Conservation (phyloP, 306 rosid genomes). For the Cucurbita ficifolia region DNA sequence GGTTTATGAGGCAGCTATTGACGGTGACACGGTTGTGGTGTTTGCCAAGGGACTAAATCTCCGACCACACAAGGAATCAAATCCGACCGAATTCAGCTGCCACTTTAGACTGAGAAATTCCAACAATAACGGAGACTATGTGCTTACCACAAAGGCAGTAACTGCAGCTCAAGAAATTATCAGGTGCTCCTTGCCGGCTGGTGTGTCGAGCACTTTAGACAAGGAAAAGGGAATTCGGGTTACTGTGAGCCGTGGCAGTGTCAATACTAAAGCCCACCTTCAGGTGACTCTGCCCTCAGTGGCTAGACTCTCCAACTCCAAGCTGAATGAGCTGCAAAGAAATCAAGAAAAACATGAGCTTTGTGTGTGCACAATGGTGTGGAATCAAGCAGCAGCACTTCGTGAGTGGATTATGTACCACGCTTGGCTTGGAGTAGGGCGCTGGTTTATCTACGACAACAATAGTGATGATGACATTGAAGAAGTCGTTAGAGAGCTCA, state of each 20-base stretch:
- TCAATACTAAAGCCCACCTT: conserved; percentile 16
- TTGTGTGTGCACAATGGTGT: conserved; percentile 84
- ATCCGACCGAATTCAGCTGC: conserved; percentile 54
- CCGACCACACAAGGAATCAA: conserved; percentile 59
- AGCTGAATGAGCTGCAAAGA: background rate
- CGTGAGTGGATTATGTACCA: conserved; percentile 91
- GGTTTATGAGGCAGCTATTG: conserved; percentile 68
- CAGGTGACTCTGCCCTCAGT: conserved; percentile 43
- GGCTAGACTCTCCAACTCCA: conserved; percentile 24
- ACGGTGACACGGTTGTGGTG: conserved; percentile 53
- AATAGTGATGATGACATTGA: conserved; percentile 77
- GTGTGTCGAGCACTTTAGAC: conserved; percentile 24
- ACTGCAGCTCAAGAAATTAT: conserved; percentile 80
- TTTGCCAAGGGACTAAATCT: conserved; percentile 85
- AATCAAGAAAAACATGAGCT: conserved; percentile 44
- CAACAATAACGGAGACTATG: conserved; percentile 15
- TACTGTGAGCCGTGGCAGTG: conserved; percentile 28
- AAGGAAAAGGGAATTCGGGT: conserved; percentile 47
- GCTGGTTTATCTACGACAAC: conserved; percentile 92
- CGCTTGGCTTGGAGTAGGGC: conserved; percentile 80
- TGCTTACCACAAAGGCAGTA: conserved; percentile 37
- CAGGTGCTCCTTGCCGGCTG: conserved; percentile 56
- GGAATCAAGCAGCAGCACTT: conserved; percentile 77
- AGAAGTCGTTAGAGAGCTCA: conserved; percentile 39
- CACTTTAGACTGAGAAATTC: conserved; percentile 37